Percentiles rank a stretch among this genome's conserved stretches.
These are phyloP conservation scores for Naematelia aurantialba DNA, from an alignment of 768 basidiomycete species.

Conservation along the genomic window DNA sequence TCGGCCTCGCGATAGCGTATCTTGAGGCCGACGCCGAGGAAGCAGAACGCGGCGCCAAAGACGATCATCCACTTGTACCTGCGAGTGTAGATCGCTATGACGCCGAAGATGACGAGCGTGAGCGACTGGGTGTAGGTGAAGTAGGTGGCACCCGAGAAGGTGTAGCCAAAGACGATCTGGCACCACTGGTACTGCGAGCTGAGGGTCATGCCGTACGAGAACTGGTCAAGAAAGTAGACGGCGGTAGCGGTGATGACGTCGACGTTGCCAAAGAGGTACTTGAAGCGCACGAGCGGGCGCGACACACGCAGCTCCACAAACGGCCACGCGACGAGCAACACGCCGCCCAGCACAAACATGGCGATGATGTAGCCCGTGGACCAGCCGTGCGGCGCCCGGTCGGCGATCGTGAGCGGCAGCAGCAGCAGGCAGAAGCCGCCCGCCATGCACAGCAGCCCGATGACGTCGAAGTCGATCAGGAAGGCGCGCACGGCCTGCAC, in stretches of 20 bases:
- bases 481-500: not conserved
- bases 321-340: slow-evolving; percentile 6
- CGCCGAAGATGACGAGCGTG: slow-evolving; percentile 11
- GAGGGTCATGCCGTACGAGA: slow-evolving; percentile 9
- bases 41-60: slow-evolving; percentile 4
- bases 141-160: not conserved
- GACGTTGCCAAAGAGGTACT: slow-evolving; percentile 1
- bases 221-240: slow-evolving; percentile 8
- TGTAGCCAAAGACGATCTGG: slow-evolving; percentile 6
- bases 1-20: slow-evolving; percentile 6
- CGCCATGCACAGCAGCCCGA: slow-evolving; percentile 4
- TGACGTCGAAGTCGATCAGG: slow-evolving; percentile 3
- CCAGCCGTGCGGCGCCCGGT: slow-evolving; percentile 6
- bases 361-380: slow-evolving; percentile 5
- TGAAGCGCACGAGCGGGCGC: not conserved
- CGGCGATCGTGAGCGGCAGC: slow-evolving; percentile 6
- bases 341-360: slow-evolving; percentile 7
- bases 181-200: not conserved
- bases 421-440: slow-evolving; percentile 5
- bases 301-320: slow-evolving; percentile 4
- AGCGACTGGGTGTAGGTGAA: slow-evolving; percentile 9
- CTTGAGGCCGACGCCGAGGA: slow-evolving; percentile 7
- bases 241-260: slow-evolving; percentile 5
- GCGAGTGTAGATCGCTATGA: not conserved
- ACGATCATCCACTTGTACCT: slow-evolving; percentile 7